Percentiles rank a stretch among this genome's conserved stretches.
Conservation (phyloP, 225 moss, liverwort and hornwort species). For the Lunularia cruciata region DNA sequence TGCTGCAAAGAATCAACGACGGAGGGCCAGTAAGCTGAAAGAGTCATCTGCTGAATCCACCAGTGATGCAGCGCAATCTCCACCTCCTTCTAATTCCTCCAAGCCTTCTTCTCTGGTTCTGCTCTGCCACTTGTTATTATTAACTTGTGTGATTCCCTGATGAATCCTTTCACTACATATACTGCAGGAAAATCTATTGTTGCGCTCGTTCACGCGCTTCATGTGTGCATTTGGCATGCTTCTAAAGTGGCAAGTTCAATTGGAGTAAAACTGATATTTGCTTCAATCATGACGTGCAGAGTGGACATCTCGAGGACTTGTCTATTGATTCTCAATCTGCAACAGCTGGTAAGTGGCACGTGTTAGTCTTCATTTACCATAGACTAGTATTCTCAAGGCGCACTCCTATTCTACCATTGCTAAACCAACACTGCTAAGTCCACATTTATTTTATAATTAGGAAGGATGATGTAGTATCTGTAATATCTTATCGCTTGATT, state of each 20-base stretch:
- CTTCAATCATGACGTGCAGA: conserved; percentile 25
- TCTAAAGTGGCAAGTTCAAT: neutral
- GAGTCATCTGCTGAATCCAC: conserved; percentile 20
- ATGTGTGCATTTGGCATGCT: neutral
- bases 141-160: no score
- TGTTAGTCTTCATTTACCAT: no score
- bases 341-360: conserved; percentile 4
- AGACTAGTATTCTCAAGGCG: no score
- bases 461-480: neutral
- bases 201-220: no score
- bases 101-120: conserved; percentile 27
- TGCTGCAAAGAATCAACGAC: conserved; percentile 84
- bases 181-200: neutral
- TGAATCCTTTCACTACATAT: neutral
- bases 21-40: conserved; percentile 76
- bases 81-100: conserved; percentile 7
- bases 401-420: no score
- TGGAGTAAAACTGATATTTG: neutral
- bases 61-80: conserved; percentile 9
- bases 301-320: conserved; percentile 15
- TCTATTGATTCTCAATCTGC: conserved; percentile 6
- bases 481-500: neutral
- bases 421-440: no score
- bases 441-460: neutral
- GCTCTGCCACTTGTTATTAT: no score